Base-by-base conservation (phyloP, 495 filamentous ascomycete species). In the Aspergillus affinis region DNA sequence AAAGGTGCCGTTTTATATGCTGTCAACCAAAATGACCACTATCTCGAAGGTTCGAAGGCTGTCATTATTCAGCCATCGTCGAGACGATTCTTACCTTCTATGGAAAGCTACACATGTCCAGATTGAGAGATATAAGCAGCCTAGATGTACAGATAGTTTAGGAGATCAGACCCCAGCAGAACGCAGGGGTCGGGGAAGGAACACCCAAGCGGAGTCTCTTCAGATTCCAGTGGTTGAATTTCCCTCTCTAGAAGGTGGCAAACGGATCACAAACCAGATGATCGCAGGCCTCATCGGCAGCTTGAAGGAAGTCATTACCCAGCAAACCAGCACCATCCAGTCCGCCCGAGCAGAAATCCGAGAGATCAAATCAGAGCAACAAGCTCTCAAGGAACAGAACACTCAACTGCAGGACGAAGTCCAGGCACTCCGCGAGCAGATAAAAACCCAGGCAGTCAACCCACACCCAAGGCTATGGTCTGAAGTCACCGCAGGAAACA, bases 281-380 rank as follows among this genome's bases (percentile, higher is more conserved):
- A 44, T 63, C 15, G 8, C 7, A 2, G 20, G 30, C 48, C 56
- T 63, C 2, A 55, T 63, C 17, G 29, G n/a, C 52, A 57, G 54
- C 51, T 46, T 64, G 6, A 64, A 53, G 9, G 21, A 60, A 48
- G 47, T 53, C 32, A 30, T 64, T 23, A 9, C 20, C 46, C 30
- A 60, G 3, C 52, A 57, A 30, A 60, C 53, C 13, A 59, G 18
- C 8, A 53, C 21, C 13, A 60, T 64, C 36, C 0, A 57, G 32
- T 49, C 51, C 15, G 36, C 45, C 13, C n/a, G 36, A 45, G 50
- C 19, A 44, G 61, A 63, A 32, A 50, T 62, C 13, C 46, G 44
- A n/a, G 61, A 54, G 26, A 27, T 64, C 20, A 64, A 60, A 64
- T 19, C 19, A 49, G 48, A 57, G 23, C 52, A 59, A 46, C 18